These are phyloP conservation scores for Gossypium trilobum DNA, from an alignment of 441 rosid genomes.

Conservation along the genomic window DNA sequence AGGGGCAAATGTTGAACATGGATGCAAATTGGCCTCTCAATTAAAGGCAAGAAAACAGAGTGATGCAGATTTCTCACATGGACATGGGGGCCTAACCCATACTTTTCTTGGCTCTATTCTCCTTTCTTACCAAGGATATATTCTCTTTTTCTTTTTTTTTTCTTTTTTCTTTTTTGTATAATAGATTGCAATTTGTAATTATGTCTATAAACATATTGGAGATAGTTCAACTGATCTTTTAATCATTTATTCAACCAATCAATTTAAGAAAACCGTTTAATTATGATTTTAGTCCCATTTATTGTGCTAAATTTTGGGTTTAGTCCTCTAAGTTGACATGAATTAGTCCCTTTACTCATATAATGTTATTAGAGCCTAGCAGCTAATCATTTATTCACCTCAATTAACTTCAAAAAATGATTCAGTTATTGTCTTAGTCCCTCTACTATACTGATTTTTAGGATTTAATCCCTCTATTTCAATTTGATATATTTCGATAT, in stretches of 20 bases:
- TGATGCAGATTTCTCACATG: conserved; percentile 15
- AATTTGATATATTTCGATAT: too few relatives aligned
- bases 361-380: not conserved
- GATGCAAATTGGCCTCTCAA: not conserved
- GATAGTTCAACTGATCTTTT: not conserved
- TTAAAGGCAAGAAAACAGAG: conserved; percentile 7
- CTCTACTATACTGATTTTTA: too few relatives aligned
- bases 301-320: not conserved
- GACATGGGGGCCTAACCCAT: not conserved
- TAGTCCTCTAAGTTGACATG: not conserved
- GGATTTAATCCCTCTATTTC: too few relatives aligned
- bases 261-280: not conserved
- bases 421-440: too few relatives aligned
- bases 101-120: conserved; percentile 14
- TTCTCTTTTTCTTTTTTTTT: not conserved
- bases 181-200: conserved; percentile 3
- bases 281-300: not conserved
- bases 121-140: conserved; percentile 2
- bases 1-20: not conserved
- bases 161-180: not conserved
- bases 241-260: not conserved
- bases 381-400: too few relatives aligned
- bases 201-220: not conserved
- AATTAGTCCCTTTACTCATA: not conserved
- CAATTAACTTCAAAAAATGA: too few relatives aligned